A percentile compares a stretch with the other conserved stretches of the same genome.
phyloP scores from a whole-genome alignment of 2,329 filamentous ascomycete genomes.

The Blastomyces gilchristii region DNA sequence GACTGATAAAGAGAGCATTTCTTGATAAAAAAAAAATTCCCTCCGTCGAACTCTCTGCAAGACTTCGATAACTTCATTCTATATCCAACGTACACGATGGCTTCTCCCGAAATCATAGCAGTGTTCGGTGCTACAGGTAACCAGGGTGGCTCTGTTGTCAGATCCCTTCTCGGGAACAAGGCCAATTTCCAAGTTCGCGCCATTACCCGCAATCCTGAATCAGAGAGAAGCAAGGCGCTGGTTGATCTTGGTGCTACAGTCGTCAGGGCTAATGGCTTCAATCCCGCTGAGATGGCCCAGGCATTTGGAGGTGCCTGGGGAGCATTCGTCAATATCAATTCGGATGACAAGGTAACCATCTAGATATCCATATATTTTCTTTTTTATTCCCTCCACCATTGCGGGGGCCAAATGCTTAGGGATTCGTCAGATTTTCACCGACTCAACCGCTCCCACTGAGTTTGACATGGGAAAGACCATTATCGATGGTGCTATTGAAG shows the following conservation, averaged over 20 bases:
- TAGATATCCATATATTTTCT: background rate
- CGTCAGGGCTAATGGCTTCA: slow-evolving; percentile 18
- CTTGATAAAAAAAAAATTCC: background rate
- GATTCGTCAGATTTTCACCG: slow-evolving; percentile 1
- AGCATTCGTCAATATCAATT: slow-evolving; percentile 20
- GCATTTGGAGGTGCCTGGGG: slow-evolving; percentile 20
- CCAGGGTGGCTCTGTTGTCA: slow-evolving; percentile 5
- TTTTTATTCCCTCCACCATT: background rate
- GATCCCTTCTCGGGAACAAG: slow-evolving; percentile 2
- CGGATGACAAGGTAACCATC: slow-evolving; percentile 8
- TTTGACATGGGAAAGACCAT: slow-evolving; percentile 29
- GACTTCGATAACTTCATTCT: background rate
- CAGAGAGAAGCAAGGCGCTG: slow-evolving; percentile 17
- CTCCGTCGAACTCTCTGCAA: background rate
- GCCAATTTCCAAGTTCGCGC: slow-evolving; percentile 2
- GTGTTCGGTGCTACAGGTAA: slow-evolving; percentile 18
- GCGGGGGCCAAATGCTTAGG: background rate
- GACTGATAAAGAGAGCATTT: slow-evolving; percentile 6
- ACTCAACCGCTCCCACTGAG: slow-evolving; percentile 23
- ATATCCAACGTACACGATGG: background rate
- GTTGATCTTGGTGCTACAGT: slow-evolving; percentile 19
- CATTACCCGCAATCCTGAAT: slow-evolving; percentile 18
- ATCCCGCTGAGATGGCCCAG: slow-evolving; percentile 15
- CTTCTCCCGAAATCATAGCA: slow-evolving; percentile 13
- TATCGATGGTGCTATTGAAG: slow-evolving; percentile 26